Percentiles rank a stretch among this genome's conserved stretches.
These are phyloP conservation scores for Ambispora gerdemannii DNA, from an alignment of 192 early-diverging fungal species.

Conservation along the genomic window DNA sequence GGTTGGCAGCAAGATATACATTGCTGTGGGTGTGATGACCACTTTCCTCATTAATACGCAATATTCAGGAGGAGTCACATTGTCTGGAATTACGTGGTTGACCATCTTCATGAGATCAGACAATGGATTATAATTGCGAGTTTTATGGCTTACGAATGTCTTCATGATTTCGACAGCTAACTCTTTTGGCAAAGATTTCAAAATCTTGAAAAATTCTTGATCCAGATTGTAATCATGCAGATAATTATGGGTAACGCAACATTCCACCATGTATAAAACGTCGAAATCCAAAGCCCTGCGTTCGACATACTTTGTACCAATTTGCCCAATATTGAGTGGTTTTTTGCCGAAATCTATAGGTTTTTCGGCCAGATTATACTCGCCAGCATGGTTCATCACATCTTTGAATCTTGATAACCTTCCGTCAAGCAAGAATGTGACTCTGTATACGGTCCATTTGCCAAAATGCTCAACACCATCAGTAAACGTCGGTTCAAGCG, in stretches of 20 bases:
- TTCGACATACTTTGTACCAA: slow-evolving; percentile 20
- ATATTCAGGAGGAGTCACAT: slow-evolving; percentile 37
- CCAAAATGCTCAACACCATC: slow-evolving; percentile 38
- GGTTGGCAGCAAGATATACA: slow-evolving; percentile 60
- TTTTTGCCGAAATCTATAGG: neutral
- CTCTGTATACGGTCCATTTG: slow-evolving; percentile 44
- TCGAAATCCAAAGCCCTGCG: slow-evolving; percentile 35
- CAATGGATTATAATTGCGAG: slow-evolving; percentile 42
- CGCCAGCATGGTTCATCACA: slow-evolving; percentile 32
- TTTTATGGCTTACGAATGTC: slow-evolving; percentile 27
- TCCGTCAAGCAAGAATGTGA: slow-evolving; percentile 16
- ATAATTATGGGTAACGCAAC: slow-evolving; percentile 37
- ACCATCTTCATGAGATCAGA: slow-evolving; percentile 19
- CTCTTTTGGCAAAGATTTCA: slow-evolving; percentile 25
- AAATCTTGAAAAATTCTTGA: slow-evolving; percentile 33
- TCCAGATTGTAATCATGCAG: slow-evolving; percentile 47
- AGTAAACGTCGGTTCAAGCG: slow-evolving; percentile 33
- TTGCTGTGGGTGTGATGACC: slow-evolving; percentile 64
- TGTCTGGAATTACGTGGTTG: slow-evolving; percentile 19
- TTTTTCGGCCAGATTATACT: slow-evolving; percentile 36
- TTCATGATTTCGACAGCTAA: slow-evolving; percentile 41
- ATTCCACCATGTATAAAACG: slow-evolving; percentile 48
- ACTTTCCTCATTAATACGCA: slow-evolving; percentile 52
- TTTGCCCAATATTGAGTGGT: neutral
- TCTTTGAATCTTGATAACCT: neutral